phyloP scores from a whole-genome alignment of 495 filamentous ascomycete species.

The Podospora didyma region DNA sequence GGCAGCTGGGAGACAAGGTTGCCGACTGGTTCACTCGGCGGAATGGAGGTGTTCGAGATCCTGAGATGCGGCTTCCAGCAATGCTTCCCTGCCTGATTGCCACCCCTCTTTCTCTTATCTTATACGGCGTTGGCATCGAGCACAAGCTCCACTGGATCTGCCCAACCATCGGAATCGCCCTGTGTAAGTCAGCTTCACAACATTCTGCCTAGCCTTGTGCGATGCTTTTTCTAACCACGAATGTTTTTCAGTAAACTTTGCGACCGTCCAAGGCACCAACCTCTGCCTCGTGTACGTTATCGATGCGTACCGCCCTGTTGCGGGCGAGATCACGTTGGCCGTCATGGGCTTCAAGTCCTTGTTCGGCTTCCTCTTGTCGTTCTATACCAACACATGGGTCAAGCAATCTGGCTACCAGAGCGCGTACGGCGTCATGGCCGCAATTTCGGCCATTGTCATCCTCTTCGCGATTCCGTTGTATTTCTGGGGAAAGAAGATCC shows the following conservation, averaged over 20 bases:
- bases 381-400: constrained; percentile 59
- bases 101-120: constrained; percentile 40
- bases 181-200: constrained; percentile 24
- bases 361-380: constrained; percentile 56
- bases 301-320: constrained; percentile 52
- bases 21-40: constrained; percentile 49
- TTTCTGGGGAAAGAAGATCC: constrained; percentile 46
- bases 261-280: constrained; percentile 47
- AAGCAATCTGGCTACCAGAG: constrained; percentile 43
- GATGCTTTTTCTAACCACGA: neutral
- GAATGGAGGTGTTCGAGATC: constrained; percentile 50
- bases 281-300: constrained; percentile 52
- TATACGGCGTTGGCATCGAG: constrained; percentile 52
- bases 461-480: constrained; percentile 42
- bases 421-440: constrained; percentile 53
- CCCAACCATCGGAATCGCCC: constrained; percentile 47
- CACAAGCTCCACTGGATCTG: constrained; percentile 51
- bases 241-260: constrained; percentile 40
- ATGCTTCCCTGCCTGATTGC: constrained; percentile 41
- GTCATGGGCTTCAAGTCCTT: constrained; percentile 52
- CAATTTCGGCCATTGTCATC: constrained; percentile 40
- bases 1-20: constrained; percentile 45
- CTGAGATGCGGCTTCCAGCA: constrained; percentile 52
- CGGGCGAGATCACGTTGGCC: constrained; percentile 48
- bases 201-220: neutral